phyloP scores from a whole-genome alignment of 306 rosid species.

The Trifolium repens region DNA sequence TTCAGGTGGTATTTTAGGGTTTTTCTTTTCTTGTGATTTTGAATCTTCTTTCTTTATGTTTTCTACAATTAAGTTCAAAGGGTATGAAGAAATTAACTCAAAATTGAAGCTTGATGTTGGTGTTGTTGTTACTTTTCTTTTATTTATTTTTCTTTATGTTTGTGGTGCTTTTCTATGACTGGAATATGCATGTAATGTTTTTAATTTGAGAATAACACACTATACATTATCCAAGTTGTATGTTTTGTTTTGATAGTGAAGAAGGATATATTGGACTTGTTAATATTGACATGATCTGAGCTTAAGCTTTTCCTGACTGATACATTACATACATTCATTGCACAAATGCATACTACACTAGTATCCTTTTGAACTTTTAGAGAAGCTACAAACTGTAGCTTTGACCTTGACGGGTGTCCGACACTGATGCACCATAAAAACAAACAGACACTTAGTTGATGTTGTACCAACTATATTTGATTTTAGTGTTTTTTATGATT shows the following conservation, averaged over 20 bases:
- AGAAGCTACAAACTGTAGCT: not conserved
- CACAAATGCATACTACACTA: not conserved
- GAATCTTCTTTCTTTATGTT: conserved; percentile 17
- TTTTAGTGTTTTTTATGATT: not conserved
- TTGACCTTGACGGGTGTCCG: not conserved
- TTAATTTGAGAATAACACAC: not conserved
- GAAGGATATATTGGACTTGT: not conserved
- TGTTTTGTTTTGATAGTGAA: not conserved
- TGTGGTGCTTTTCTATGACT: not conserved
- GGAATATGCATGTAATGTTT: conserved; percentile 1
- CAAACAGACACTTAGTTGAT: not conserved
- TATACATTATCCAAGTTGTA: not conserved
- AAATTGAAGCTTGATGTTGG: conserved; percentile 21
- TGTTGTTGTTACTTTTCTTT: conserved; percentile 1
- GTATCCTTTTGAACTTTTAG: not conserved
- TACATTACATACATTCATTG: not conserved
- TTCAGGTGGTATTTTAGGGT: conserved; percentile 46
- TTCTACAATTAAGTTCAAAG: conserved; percentile 30
- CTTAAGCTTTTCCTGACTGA: not conserved
- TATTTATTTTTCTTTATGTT: not conserved
- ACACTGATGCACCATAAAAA: not conserved
- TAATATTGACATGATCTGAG: conserved; percentile 2
- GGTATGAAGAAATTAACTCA: conserved; percentile 18
- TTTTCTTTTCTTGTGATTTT: conserved; percentile 34
- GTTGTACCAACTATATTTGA: not conserved